Conservation (phyloP, 805 yeast species). For the Priceomyces melissophilus region DNA sequence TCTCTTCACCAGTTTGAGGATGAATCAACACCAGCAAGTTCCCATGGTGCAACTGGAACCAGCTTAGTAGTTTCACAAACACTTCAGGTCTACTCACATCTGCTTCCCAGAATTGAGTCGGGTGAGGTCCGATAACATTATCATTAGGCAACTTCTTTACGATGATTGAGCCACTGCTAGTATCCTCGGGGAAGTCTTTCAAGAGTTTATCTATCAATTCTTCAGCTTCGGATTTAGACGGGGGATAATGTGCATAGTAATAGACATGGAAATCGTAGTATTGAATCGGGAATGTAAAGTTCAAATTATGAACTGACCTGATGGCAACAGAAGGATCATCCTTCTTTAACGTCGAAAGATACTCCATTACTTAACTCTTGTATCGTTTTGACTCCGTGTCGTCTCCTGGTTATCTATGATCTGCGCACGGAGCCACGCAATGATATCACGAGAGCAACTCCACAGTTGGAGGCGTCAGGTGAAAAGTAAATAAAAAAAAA, state of each 20-base stretch:
- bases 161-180: slow-evolving; percentile 23
- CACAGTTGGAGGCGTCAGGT: too few relatives aligned
- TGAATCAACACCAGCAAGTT: slow-evolving; percentile 29
- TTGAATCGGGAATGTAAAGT: slow-evolving; percentile 21
- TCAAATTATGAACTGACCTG: slow-evolving; percentile 15
- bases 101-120: slow-evolving; percentile 32
- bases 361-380: slow-evolving; percentile 20
- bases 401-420: too few relatives aligned
- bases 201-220: slow-evolving; percentile 17
- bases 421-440: too few relatives aligned
- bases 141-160: slow-evolving; percentile 25
- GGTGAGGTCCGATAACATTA: slow-evolving; percentile 29
- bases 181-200: slow-evolving; percentile 20
- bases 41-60: slow-evolving; percentile 32
- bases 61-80: slow-evolving; percentile 22
- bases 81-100: slow-evolving; percentile 30
- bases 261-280: slow-evolving; percentile 33
- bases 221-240: slow-evolving; percentile 18
- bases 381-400: too few relatives aligned
- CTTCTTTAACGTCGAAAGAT: slow-evolving; percentile 19
- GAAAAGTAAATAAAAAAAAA: background rate
- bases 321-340: slow-evolving; percentile 17
- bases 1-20: slow-evolving; percentile 31
- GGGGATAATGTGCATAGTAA: slow-evolving; percentile 19
- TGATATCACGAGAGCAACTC: too few relatives aligned